phyloP scores from a whole-genome alignment of 768 basidiomycete species.

The Suillus subluteus region DNA sequence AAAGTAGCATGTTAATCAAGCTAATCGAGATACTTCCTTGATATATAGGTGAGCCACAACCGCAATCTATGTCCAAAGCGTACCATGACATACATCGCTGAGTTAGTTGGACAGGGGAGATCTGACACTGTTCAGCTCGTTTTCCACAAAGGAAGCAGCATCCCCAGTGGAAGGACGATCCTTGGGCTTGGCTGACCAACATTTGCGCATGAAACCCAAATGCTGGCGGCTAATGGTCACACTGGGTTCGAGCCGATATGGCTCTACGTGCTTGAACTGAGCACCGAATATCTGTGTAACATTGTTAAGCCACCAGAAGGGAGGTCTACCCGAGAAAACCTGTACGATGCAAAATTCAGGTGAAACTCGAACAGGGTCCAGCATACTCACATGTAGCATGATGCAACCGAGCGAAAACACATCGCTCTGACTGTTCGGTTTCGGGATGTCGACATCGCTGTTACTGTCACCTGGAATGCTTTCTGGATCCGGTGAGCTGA shows the following conservation, averaged over 20 bases:
- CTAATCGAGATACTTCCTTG: background rate
- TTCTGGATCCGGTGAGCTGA: background rate
- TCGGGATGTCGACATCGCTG: background rate
- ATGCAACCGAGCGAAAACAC: conserved; percentile 7
- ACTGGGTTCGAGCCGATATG: background rate
- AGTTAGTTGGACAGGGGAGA: background rate
- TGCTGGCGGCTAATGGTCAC: background rate
- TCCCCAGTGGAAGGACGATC: too few relatives aligned
- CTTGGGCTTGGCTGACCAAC: background rate
- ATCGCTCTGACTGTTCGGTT: background rate
- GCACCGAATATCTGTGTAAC: background rate
- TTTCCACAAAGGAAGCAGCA: too few relatives aligned
- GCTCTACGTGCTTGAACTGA: background rate
- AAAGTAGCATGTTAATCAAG: background rate
- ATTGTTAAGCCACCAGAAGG: conserved; percentile 1
- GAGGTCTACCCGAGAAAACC: background rate
- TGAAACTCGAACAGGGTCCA: background rate
- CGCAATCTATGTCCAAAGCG: background rate
- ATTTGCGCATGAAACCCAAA: background rate
- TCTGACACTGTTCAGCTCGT: background rate
- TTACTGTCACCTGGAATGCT: background rate
- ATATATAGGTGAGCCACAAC: background rate
- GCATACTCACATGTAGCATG: background rate
- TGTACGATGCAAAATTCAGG: background rate
- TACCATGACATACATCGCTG: too few relatives aligned